phyloP scores from a whole-genome alignment of 2,329 filamentous ascomycete genomes.

The Trichoderma sp. region DNA sequence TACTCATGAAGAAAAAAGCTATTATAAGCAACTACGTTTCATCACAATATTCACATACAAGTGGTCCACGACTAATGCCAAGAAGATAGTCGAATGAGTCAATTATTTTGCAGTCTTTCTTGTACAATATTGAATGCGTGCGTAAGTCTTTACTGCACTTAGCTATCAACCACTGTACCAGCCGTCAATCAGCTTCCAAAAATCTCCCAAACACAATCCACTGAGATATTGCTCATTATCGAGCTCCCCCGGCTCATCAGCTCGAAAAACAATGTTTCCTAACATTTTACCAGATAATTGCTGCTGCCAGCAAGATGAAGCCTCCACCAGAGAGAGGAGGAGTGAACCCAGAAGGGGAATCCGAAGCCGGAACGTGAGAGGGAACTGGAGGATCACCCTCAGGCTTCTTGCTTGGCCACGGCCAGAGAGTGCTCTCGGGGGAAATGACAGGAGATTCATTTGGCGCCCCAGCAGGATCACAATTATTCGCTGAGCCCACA shows the following conservation, averaged over 20 bases:
- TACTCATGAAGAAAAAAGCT: no score
- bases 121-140: slow-evolving; percentile 9
- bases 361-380: slow-evolving; percentile 35
- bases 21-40: no score
- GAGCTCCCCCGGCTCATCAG: background rate
- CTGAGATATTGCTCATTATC: slow-evolving; percentile 17
- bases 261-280: background rate
- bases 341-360: slow-evolving; percentile 30
- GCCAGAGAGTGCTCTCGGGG: slow-evolving; percentile 30
- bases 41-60: background rate
- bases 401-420: slow-evolving; percentile 29
- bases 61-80: background rate
- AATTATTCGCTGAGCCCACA: slow-evolving; percentile 15
- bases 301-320: slow-evolving; percentile 34
- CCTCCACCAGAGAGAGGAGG: slow-evolving; percentile 30
- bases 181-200: slow-evolving; percentile 31
- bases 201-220: slow-evolving; percentile 27
- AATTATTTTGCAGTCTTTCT: background rate
- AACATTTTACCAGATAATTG: slow-evolving; percentile 30
- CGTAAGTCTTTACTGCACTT: background rate
- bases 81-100: background rate
- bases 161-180: slow-evolving; percentile 11
- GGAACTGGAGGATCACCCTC: slow-evolving; percentile 32
- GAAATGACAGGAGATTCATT: slow-evolving; percentile 26
- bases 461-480: slow-evolving; percentile 21